A percentile compares a stretch with the other conserved stretches of the same genome.
phyloP scores from a whole-genome alignment of 1,284 basidiomycete genomes.

The Vanrija sp. region DNA sequence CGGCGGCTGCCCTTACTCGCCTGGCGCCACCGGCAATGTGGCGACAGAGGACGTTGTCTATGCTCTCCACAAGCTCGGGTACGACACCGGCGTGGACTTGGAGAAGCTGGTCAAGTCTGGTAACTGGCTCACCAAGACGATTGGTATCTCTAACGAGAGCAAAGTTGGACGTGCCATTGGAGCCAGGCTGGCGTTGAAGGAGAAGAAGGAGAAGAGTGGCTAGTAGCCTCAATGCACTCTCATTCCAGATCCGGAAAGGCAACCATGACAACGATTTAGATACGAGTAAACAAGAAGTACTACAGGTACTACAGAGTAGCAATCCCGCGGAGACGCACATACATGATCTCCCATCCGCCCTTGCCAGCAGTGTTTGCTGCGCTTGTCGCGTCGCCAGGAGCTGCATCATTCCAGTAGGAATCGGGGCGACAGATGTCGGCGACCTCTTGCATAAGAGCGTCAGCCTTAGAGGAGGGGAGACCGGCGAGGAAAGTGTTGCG shows the following conservation, averaged over 20 bases:
- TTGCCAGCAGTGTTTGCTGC: constrained; percentile 2
- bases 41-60: constrained; percentile 88
- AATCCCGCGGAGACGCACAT: constrained; percentile 62
- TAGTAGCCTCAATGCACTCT: neutral
- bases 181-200: constrained; percentile 46
- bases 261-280: too few relatives aligned
- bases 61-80: constrained; percentile 67
- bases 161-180: constrained; percentile 74
- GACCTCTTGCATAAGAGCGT: constrained; percentile 63
- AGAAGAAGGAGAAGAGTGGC: neutral
- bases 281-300: too few relatives aligned
- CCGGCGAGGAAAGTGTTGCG: constrained; percentile 58
- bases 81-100: constrained; percentile 65
- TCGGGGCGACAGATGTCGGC: constrained; percentile 59
- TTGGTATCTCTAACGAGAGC: constrained; percentile 69
- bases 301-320: constrained; percentile 18
- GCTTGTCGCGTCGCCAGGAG: constrained; percentile 24
- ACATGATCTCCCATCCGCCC: constrained; percentile 68
- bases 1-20: constrained; percentile 92
- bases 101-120: constrained; percentile 68
- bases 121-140: constrained; percentile 68
- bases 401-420: constrained; percentile 47
- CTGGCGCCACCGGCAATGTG: constrained; percentile 90
- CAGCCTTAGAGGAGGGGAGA: constrained; percentile 57
- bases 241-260: neutral